phyloP scores from a whole-genome alignment of 2,329 filamentous ascomycete genomes.

The Pseudocercospora musae region DNA sequence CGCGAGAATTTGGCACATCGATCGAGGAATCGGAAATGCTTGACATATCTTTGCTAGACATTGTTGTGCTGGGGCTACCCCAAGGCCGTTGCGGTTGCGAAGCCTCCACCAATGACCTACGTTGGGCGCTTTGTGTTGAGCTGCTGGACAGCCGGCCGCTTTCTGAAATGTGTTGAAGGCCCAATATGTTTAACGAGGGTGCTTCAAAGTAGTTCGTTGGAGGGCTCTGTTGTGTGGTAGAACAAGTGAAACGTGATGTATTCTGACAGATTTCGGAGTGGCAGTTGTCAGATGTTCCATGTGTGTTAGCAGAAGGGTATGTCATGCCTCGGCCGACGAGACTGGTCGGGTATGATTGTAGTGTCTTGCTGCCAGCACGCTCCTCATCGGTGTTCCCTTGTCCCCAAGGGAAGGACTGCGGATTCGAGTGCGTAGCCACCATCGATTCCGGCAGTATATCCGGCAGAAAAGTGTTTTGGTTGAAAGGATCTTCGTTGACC shows the following conservation, averaged over 20 bases:
- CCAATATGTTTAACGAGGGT: not conserved
- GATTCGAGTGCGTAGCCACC: not conserved
- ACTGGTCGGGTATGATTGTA: not conserved
- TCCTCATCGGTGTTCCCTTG: not conserved
- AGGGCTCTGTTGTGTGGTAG: not conserved
- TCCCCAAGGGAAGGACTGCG: not conserved
- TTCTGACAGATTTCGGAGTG: not conserved
- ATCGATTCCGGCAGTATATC: not conserved
- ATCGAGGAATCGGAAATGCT: not conserved
- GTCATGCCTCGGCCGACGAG: not conserved
- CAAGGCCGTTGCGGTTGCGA: not conserved
- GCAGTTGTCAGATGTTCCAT: not conserved
- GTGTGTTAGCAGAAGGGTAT: not conserved
- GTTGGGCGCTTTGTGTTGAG: not conserved
- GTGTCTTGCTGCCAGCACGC: not conserved
- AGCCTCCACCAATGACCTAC: not conserved
- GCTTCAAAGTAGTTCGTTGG: not conserved
- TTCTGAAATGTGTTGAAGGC: not conserved
- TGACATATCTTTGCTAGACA: not conserved
- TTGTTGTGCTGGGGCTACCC: not conserved
- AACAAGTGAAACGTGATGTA: not conserved
- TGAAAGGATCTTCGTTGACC: not conserved
- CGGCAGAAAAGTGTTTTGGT: not conserved
- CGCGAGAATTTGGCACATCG: not conserved
- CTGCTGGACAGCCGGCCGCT: not conserved